A percentile compares a stretch with the other conserved stretches of the same genome.
Conservation (phyloP, 352 stramenopile species). For the Phytopythium kandeliae region DNA sequence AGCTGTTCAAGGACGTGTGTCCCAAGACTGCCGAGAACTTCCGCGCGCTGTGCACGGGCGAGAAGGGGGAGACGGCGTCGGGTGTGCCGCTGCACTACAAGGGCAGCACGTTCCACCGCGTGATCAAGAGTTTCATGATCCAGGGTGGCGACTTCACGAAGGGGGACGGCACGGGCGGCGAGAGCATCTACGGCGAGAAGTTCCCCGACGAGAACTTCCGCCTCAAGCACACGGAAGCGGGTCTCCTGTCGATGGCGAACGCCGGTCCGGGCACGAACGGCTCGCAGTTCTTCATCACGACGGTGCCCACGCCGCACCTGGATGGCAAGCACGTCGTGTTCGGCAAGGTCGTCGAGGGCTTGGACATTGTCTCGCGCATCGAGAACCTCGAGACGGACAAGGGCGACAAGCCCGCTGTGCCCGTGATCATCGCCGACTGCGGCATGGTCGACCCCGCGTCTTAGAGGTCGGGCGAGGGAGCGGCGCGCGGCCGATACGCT, state of each 20-base stretch:
- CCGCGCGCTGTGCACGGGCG: slow-evolving; percentile 96
- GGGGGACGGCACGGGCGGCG: slow-evolving; percentile 94
- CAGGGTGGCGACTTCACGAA: slow-evolving; percentile 96
- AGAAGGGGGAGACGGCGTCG: slow-evolving; percentile 88
- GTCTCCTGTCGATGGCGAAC: slow-evolving; percentile 97
- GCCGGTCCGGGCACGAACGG: slow-evolving; percentile 95
- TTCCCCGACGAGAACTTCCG: slow-evolving; percentile 98
- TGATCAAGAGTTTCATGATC: slow-evolving; percentile 95
- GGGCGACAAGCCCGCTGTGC: slow-evolving; percentile 88
- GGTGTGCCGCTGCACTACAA: slow-evolving; percentile 96
- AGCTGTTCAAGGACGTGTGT: slow-evolving; percentile 95
- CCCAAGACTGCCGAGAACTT: slow-evolving; percentile 99
- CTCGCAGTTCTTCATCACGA: slow-evolving; percentile 97
- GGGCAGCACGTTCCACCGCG: slow-evolving; percentile 95
- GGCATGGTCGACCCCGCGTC: slow-evolving; percentile 84
- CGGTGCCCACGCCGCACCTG: slow-evolving; percentile 92
- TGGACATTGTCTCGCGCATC: slow-evolving; percentile 90
- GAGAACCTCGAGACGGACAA: slow-evolving; percentile 89
- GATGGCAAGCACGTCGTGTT: slow-evolving; percentile 99
- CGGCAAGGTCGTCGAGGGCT: slow-evolving; percentile 88
- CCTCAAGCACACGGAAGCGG: slow-evolving; percentile 95
- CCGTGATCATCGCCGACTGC: slow-evolving; percentile 96
- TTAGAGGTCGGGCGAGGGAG: too few relatives aligned
- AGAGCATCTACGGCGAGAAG: slow-evolving; percentile 93
- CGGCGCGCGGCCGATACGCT: too few relatives aligned